These are phyloP conservation scores for Bipolaris gigantea DNA, from an alignment of 2,329 filamentous ascomycete species.

Conservation along the genomic window DNA sequence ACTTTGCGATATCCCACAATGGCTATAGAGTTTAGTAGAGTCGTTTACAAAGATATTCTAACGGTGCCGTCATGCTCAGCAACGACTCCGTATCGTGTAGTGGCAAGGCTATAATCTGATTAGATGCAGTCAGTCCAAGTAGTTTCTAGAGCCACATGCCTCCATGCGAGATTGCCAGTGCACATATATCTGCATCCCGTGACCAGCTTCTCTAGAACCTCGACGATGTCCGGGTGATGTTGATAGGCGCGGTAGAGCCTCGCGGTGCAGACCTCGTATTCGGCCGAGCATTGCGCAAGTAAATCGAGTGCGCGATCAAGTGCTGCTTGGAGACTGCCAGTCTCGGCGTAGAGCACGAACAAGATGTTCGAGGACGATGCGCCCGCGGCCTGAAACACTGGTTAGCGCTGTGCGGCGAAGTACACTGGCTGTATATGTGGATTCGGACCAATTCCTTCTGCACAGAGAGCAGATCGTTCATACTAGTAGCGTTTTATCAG, in stretches of 20 bases:
- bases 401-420: neutral
- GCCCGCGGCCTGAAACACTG: neutral
- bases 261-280: neutral
- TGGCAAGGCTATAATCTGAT: neutral
- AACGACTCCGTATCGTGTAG: neutral
- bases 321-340: neutral
- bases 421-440: neutral
- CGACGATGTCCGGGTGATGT: neutral
- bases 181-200: neutral
- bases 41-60: neutral
- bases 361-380: neutral
- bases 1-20: no score
- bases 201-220: neutral
- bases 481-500: neutral
- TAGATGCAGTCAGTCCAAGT: neutral
- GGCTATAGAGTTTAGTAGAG: no score
- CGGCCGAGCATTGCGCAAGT: neutral
- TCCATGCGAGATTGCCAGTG: neutral
- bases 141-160: neutral
- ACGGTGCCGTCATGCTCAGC: neutral
- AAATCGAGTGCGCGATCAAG: neutral
- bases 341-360: neutral
- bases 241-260: neutral
- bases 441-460: neutral
- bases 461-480: neutral